Percentiles rank a stretch among this genome's conserved stretches.
Conservation (phyloP, 1,284 basidiomycete species). For the Boletellus deceptivus region DNA sequence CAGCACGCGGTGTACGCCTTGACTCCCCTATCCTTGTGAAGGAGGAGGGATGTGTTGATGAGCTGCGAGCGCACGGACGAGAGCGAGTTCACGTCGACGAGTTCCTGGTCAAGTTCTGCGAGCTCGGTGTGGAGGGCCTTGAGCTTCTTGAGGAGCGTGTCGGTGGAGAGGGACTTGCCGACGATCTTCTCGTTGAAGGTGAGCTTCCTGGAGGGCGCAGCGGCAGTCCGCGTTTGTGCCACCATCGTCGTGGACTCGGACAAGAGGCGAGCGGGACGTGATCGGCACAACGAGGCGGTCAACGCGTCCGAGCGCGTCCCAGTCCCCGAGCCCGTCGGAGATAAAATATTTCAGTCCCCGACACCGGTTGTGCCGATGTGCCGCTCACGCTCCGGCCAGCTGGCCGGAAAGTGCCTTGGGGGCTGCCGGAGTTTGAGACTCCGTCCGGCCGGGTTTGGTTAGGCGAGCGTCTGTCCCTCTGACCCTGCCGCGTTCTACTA, state of each 20-base stretch:
- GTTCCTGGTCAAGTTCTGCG: constrained; percentile 84
- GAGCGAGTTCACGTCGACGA: constrained; percentile 74
- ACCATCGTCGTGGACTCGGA: constrained; percentile 49
- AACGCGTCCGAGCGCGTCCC: background rate
- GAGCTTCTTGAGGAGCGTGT: constrained; percentile 81
- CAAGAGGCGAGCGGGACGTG: background rate
- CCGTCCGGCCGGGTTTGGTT: too few relatives aligned
- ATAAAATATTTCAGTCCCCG: constrained; percentile 5
- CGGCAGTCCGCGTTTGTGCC: constrained; percentile 64
- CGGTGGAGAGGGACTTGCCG: constrained; percentile 66
- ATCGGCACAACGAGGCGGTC: background rate
- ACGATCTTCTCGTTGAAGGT: constrained; percentile 77
- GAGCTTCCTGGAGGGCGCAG: constrained; percentile 57
- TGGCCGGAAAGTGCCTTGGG: too few relatives aligned
- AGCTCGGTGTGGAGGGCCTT: constrained; percentile 82
- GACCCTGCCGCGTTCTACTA: too few relatives aligned
- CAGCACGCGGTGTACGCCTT: constrained; percentile 94
- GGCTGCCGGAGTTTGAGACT: too few relatives aligned
- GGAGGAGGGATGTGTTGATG: constrained; percentile 74
- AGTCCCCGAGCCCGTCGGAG: constrained; percentile 4
- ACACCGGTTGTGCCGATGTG: too few relatives aligned
- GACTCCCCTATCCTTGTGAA: constrained; percentile 93
- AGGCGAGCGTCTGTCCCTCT: too few relatives aligned
- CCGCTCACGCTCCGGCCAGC: too few relatives aligned
- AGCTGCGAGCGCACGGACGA: constrained; percentile 74